phyloP scores from a whole-genome alignment of 495 filamentous ascomycete genomes.

The Xeromyces bisporus region DNA sequence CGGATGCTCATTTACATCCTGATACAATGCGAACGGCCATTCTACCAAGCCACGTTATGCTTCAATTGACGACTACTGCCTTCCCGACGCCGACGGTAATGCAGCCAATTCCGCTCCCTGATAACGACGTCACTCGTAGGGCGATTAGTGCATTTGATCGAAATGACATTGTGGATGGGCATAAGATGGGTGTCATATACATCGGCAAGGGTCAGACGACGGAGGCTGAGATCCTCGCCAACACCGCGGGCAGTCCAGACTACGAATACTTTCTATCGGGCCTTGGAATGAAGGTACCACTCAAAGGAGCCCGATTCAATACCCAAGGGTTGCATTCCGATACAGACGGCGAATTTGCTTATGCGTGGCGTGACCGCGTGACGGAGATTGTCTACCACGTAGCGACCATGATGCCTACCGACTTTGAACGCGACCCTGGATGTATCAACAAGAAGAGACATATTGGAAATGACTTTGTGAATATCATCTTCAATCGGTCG shows the following conservation, averaged over 20 bases:
- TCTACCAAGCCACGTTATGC: slow-evolving; percentile 68
- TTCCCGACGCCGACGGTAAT: slow-evolving; percentile 50
- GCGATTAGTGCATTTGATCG: slow-evolving; percentile 70
- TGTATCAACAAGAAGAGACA: slow-evolving; percentile 83
- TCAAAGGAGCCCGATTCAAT: slow-evolving; percentile 75
- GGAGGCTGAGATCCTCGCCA: slow-evolving; percentile 70
- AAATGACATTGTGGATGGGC: slow-evolving; percentile 79
- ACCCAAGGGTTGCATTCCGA: slow-evolving; percentile 83
- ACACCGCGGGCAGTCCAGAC: slow-evolving; percentile 64
- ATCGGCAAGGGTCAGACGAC: slow-evolving; percentile 65
- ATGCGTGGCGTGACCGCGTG: slow-evolving; percentile 85
- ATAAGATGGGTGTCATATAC: slow-evolving; percentile 91
- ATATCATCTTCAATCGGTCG: slow-evolving; percentile 94
- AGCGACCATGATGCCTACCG: slow-evolving; percentile 89
- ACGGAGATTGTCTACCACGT: slow-evolving; percentile 94
- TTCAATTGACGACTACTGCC: slow-evolving; percentile 48
- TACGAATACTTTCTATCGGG: slow-evolving; percentile 70
- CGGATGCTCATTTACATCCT: slow-evolving; percentile 26
- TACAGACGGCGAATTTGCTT: slow-evolving; percentile 68
- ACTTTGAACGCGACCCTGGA: slow-evolving; percentile 53
- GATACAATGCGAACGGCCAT: slow-evolving; percentile 26
- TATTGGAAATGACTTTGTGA: slow-evolving; percentile 95
- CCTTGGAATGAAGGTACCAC: slow-evolving; percentile 60
- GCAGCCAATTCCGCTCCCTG: slow-evolving; percentile 64
- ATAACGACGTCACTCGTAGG: slow-evolving; percentile 62